Evolutionary conservation across 345 rosid genomes (phyloP).

Genomic region (Linum trigynum): DNA sequence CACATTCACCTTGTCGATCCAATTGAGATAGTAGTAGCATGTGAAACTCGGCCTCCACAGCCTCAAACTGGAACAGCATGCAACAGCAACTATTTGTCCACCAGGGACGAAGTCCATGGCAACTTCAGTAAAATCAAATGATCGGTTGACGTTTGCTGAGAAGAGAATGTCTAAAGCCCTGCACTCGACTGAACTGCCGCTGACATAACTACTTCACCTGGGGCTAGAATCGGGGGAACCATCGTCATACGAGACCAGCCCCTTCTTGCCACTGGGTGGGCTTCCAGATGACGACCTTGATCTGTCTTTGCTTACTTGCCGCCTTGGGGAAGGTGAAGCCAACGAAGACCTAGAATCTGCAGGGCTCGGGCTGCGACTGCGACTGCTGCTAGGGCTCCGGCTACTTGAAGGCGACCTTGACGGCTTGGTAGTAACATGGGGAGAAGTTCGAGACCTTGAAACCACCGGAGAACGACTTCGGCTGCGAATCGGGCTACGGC

Average conservation of each 20-base stretch:
- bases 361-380: conserved; percentile 36
- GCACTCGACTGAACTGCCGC: too few species aligned
- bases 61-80: too few species aligned
- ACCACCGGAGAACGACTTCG: conserved; percentile 56
- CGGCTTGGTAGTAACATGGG: conserved; percentile 23
- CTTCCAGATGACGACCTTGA: conserved; percentile 64
- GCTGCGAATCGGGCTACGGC: conserved; percentile 49
- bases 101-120: too few species aligned
- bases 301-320: conserved; percentile 28
- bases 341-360: conserved; percentile 47
- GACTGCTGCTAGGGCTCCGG: neutral
- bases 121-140: too few species aligned
- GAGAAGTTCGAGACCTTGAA: conserved; percentile 31
- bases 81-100: too few species aligned
- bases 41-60: too few species aligned
- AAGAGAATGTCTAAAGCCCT: too few species aligned
- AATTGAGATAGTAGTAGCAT: too few species aligned
- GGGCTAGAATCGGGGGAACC: conserved; percentile 32
- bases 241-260: conserved; percentile 74
- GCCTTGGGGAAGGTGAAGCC: conserved; percentile 52
- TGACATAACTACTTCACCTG: too few species aligned
- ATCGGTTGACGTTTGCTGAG: too few species aligned
- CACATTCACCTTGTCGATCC: too few species aligned
- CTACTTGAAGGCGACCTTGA: conserved; percentile 40
- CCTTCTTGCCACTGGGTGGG: conserved; percentile 33